These are phyloP conservation scores for Polytrichum formosum DNA, from an alignment of 225 moss, liverwort and hornwort genomes.

Conservation along the genomic window DNA sequence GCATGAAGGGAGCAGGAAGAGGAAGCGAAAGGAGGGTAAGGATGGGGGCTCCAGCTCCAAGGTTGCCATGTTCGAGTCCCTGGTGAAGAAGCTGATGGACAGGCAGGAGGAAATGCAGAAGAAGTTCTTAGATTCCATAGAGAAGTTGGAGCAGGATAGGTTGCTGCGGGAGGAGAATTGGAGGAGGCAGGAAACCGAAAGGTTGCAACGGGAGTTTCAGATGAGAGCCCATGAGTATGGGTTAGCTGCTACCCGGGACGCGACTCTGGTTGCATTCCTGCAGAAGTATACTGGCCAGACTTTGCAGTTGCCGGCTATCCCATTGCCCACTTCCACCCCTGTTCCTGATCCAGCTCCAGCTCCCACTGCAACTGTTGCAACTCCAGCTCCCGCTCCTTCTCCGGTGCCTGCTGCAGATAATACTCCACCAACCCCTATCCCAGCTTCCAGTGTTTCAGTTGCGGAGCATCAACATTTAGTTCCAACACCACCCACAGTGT, in stretches of 20 bases:
- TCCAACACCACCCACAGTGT: not conserved
- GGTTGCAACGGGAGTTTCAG: constrained; percentile 44
- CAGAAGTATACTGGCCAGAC: constrained; percentile 43
- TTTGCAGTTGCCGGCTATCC: constrained; percentile 10
- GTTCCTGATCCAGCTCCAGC: constrained; percentile 7
- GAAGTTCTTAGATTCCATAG: constrained; percentile 46
- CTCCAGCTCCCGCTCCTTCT: not conserved
- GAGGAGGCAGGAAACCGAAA: constrained; percentile 36
- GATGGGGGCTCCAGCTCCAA: constrained; percentile 22
- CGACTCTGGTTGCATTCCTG: constrained; percentile 42
- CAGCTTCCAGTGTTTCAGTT: not conserved
- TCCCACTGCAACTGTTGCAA: constrained; percentile 2
- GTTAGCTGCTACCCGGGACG: constrained; percentile 27
- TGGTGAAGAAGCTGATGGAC: constrained; percentile 46
- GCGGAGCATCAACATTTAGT: not conserved
- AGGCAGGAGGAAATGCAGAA: constrained; percentile 55
- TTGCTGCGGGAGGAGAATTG: constrained; percentile 41
- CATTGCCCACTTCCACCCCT: constrained; percentile 9
- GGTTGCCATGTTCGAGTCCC: constrained; percentile 30
- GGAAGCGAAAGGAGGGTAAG: constrained; percentile 37
- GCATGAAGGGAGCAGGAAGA: constrained; percentile 31
- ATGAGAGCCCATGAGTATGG: constrained; percentile 40
- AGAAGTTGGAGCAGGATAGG: constrained; percentile 44
- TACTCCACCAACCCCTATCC: too few species aligned
- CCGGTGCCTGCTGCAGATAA: not conserved